Evolutionary conservation across 2,329 filamentous ascomycete species (phyloP).

Genomic region (Xylariaceae sp.): DNA sequence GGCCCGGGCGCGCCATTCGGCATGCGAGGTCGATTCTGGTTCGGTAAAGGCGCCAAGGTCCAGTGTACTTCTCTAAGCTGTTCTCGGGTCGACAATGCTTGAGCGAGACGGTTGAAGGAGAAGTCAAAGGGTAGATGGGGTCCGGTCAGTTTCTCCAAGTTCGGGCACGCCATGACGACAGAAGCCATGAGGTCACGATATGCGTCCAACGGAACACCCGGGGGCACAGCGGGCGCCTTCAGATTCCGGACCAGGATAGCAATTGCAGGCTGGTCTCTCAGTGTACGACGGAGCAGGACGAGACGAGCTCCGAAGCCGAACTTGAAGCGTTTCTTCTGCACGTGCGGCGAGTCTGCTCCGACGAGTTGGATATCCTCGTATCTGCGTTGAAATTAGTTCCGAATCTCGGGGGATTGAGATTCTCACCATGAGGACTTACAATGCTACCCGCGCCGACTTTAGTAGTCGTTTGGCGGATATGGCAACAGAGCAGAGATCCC

Average conservation of each 20-base stretch:
- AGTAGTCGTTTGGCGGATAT: constrained; percentile 48
- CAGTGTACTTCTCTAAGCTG: constrained; percentile 56
- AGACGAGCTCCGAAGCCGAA: constrained; percentile 48
- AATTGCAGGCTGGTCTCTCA: constrained; percentile 48
- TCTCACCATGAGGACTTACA: constrained; percentile 38
- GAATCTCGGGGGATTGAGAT: not conserved
- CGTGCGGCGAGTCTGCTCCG: constrained; percentile 49
- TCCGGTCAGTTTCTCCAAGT: constrained; percentile 54
- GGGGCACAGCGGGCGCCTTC: constrained; percentile 48
- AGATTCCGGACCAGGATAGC: constrained; percentile 52
- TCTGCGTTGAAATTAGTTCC: constrained; percentile 28
- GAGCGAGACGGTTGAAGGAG: constrained; percentile 50
- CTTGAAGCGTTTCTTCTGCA: constrained; percentile 55
- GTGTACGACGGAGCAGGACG: constrained; percentile 52
- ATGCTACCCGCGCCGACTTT: constrained; percentile 44
- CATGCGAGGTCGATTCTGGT: constrained; percentile 35
- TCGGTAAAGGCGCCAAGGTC: constrained; percentile 43
- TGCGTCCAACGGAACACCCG: constrained; percentile 38
- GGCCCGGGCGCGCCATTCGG: constrained; percentile 26
- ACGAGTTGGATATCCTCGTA: constrained; percentile 56
- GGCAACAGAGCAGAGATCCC: constrained; percentile 50
- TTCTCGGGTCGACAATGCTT: constrained; percentile 53
- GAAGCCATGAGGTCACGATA: constrained; percentile 57
- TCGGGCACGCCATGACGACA: constrained; percentile 60
- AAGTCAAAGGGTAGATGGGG: constrained; percentile 51